Evolutionary conservation across 148 eudicot genomes (phyloP).

Genomic region (Camellia granthamiana): DNA sequence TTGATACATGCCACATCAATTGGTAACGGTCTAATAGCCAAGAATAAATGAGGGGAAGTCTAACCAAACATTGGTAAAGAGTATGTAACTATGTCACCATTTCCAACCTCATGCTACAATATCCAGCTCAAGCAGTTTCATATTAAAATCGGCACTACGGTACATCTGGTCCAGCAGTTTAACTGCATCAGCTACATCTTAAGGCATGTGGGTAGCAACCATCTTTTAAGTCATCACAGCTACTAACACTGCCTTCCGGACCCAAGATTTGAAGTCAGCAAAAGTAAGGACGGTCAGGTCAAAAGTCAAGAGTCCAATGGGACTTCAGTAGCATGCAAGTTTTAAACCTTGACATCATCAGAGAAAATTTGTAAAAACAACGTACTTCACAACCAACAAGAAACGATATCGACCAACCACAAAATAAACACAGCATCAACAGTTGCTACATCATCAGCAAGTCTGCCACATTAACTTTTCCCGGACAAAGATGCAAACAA

Average conservation of each 20-base stretch:
- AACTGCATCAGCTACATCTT: constrained; percentile 21
- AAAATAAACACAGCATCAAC: constrained; percentile 30
- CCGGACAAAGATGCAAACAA: background rate
- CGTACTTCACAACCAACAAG: constrained; percentile 28
- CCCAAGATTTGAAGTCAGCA: constrained; percentile 4
- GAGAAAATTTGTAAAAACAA: constrained; percentile 12
- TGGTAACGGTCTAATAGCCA: constrained; percentile 2
- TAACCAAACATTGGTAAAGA: background rate
- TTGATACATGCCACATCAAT: constrained; percentile 5
- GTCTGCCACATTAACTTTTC: constrained; percentile 18
- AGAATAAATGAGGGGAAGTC: background rate
- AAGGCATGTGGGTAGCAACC: constrained; percentile 13
- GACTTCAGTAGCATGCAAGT: constrained; percentile 13
- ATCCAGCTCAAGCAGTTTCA: constrained; percentile 8
- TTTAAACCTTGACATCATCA: constrained; percentile 23
- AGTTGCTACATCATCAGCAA: constrained; percentile 29
- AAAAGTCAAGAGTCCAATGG: constrained; percentile 10
- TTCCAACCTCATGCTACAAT: background rate
- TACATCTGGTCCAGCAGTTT: constrained; percentile 4
- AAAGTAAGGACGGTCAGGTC: constrained; percentile 7
- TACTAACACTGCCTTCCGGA: constrained; percentile 15
- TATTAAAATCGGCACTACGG: constrained; percentile 2
- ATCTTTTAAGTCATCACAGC: constrained; percentile 24
- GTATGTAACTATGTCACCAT: background rate
- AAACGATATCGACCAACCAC: constrained; percentile 21